Conservation (phyloP, 768 basidiomycete genomes). For the Harrya chromipes region DNA sequence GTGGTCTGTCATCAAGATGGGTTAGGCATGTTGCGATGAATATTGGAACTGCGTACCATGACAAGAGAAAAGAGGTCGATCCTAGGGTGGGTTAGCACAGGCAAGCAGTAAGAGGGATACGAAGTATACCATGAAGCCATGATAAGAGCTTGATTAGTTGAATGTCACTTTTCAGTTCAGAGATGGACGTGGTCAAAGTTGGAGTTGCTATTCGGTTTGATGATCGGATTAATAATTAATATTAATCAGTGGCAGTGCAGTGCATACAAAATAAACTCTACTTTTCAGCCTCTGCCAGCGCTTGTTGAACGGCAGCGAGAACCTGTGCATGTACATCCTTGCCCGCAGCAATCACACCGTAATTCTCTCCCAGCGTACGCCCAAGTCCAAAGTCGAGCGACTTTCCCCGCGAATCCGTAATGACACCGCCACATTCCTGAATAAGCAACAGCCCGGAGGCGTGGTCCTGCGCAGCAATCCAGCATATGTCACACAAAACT, state of each 20-base stretch:
- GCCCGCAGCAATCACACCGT: slow-evolving; percentile 82
- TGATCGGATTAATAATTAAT: not conserved
- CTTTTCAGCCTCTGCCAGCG: slow-evolving; percentile 30
- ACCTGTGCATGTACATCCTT: slow-evolving; percentile 67
- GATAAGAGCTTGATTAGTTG: not conserved
- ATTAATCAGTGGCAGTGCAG: not conserved
- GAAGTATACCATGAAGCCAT: slow-evolving; percentile 16
- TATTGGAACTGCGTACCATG: slow-evolving; percentile 1
- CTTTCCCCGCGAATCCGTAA: slow-evolving; percentile 78
- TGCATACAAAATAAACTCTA: not conserved
- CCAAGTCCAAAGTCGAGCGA: slow-evolving; percentile 85
- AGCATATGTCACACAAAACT: too few species aligned
- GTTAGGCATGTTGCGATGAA: not conserved
- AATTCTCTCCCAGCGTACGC: slow-evolving; percentile 80
- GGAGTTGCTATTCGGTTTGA: too few species aligned
- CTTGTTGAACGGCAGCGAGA: slow-evolving; percentile 70
- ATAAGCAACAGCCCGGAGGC: slow-evolving; percentile 84
- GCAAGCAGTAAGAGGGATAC: not conserved
- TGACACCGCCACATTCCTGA: slow-evolving; percentile 85
- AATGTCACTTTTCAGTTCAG: too few species aligned
- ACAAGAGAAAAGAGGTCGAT: slow-evolving; percentile 19
- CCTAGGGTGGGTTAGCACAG: not conserved
- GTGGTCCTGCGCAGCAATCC: slow-evolving; percentile 61
- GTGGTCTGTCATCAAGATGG: slow-evolving; percentile 43
- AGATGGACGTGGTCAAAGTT: too few species aligned